Conservation (phyloP, 2,329 filamentous ascomycete genomes). For the Verticillium zaregamsianum region DNA sequence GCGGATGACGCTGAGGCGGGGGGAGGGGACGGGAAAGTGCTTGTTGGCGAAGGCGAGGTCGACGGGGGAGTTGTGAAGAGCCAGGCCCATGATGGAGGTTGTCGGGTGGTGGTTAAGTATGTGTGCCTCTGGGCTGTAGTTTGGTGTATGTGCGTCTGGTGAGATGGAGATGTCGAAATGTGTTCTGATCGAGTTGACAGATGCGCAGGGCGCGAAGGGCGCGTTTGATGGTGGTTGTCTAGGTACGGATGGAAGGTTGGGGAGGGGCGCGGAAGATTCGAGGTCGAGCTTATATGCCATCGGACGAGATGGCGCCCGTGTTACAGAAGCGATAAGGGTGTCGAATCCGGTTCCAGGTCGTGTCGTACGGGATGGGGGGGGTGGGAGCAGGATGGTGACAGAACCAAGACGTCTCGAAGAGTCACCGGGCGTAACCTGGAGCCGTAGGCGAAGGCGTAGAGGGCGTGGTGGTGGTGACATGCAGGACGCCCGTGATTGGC, state of each 20-base stretch:
- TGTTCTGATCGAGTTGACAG: not conserved
- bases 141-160: not conserved
- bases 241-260: not conserved
- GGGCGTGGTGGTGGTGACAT: not conserved
- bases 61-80: conserved; percentile 4
- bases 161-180: not conserved
- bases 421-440: not conserved
- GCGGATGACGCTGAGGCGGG: not conserved
- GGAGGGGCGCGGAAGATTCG: not conserved
- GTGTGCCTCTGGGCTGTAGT: not conserved
- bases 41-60: not conserved
- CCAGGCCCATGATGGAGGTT: conserved; percentile 7
- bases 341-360: not conserved
- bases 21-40: not conserved
- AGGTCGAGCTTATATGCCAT: not conserved
- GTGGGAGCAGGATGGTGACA: not conserved
- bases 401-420: not conserved
- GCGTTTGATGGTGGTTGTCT: not conserved
- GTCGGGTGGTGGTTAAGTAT: not conserved
- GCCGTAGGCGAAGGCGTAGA: no score
- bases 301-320: not conserved
- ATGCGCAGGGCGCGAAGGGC: not conserved
- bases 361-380: not conserved
- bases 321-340: not conserved
- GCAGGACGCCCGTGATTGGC: not conserved